Percentiles rank a stretch among this genome's conserved stretches.
These are phyloP conservation scores for Xylaria cubensis DNA, from an alignment of 495 filamentous ascomycete species.

Conservation along the genomic window DNA sequence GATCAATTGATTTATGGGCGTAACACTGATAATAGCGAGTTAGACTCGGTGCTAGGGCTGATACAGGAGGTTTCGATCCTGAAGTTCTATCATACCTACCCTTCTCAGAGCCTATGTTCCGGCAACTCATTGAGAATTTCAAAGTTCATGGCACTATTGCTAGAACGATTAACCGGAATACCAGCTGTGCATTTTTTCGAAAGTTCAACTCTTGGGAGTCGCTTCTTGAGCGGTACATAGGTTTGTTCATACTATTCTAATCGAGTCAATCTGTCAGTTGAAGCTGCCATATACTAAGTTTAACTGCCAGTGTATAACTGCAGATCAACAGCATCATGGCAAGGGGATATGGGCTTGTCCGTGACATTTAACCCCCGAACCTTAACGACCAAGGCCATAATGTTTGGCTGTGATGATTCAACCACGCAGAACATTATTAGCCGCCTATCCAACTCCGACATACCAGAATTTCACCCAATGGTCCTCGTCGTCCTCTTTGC, in stretches of 20 bases:
- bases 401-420: constrained; percentile 6
- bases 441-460: constrained; percentile 3
- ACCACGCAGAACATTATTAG: not conserved
- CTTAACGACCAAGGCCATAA: not conserved
- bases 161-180: not conserved
- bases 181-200: constrained; percentile 8
- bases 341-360: constrained; percentile 12
- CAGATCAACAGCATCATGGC: constrained; percentile 10
- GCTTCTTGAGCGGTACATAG: not conserved
- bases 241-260: not conserved
- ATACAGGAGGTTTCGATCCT: not conserved
- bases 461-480: constrained; percentile 5
- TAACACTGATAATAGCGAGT: not conserved
- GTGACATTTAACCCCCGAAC: constrained; percentile 16
- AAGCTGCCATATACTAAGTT: not conserved
- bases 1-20: not conserved
- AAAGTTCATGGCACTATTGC: constrained; percentile 11
- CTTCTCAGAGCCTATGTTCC: not conserved
- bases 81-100: not conserved
- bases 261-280: not conserved
- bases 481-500: constrained; percentile 7
- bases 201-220: not conserved
- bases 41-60: constrained; percentile 9
- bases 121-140: not conserved
- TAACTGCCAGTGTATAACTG: constrained; percentile 20